Evolutionary conservation across 2,329 filamentous ascomycete genomes (phyloP).

Genomic region (Fusarium brevicatenulatum): DNA sequence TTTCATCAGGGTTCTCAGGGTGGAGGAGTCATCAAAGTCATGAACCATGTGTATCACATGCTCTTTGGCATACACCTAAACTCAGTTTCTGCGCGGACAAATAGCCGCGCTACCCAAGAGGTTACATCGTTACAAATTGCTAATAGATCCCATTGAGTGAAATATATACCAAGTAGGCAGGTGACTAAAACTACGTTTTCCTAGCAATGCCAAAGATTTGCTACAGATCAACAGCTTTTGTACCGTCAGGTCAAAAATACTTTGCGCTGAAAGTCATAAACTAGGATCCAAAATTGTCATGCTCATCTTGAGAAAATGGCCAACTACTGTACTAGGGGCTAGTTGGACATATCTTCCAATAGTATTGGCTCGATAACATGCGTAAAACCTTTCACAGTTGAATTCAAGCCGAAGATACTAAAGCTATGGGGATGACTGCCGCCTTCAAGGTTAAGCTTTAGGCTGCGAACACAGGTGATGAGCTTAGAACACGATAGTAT

Average conservation of each 20-base stretch:
- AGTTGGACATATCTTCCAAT: too few species aligned
- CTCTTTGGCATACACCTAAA: too few species aligned
- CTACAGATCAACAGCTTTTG: too few species aligned
- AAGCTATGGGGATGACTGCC: too few species aligned
- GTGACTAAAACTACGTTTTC: rapidly evolving
- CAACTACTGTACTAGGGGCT: neutral
- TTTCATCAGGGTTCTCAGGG: neutral
- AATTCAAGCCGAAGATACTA: neutral
- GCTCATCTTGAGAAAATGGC: neutral
- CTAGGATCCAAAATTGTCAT: neutral
- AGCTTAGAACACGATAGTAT: too few species aligned
- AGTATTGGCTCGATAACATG: rapidly evolving
- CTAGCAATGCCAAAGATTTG: too few species aligned
- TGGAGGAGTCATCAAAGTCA: neutral
- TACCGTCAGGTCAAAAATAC: rapidly evolving
- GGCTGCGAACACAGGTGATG: too few species aligned
- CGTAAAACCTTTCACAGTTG: rapidly evolving
- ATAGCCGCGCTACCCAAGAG: neutral
- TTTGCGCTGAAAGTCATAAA: neutral
- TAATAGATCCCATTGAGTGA: too few species aligned
- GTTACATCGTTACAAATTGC: neutral
- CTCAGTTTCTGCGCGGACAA: rapidly evolving
- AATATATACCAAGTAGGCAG: too few species aligned
- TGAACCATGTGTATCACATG: neutral
- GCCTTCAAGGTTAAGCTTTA: too few species aligned